phyloP scores from a whole-genome alignment of 768 basidiomycete species.

The Nidula microcarpa region DNA sequence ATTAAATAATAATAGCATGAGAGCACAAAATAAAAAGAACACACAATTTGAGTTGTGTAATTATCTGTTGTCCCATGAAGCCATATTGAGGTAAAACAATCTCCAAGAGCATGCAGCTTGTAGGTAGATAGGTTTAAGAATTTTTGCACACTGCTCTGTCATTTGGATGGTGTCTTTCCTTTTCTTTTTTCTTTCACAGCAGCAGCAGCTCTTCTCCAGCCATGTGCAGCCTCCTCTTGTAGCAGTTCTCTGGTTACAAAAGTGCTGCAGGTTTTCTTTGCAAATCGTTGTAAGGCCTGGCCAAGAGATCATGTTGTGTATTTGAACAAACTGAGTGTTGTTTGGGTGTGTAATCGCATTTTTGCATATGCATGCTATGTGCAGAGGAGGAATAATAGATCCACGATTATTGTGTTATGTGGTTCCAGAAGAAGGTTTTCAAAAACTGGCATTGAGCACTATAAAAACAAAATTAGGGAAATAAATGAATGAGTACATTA shows the following conservation, averaged over 20 bases:
- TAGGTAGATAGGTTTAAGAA: conserved; percentile 11
- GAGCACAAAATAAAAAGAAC: background rate
- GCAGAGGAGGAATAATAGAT: conserved; percentile 23
- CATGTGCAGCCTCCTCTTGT: conserved; percentile 14
- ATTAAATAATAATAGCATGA: background rate
- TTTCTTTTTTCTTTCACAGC: no score
- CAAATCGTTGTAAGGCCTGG: conserved; percentile 16
- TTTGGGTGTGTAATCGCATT: conserved; percentile 29
- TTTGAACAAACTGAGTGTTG: conserved; percentile 21
- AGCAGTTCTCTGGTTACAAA: conserved; percentile 20
- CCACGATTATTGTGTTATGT: conserved; percentile 19
- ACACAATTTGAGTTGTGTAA: conserved; percentile 4
- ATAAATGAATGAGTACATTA: background rate
- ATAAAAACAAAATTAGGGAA: background rate
- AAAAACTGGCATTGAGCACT: conserved; percentile 30
- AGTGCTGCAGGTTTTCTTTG: conserved; percentile 7
- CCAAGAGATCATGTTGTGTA: conserved; percentile 23
- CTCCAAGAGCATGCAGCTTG: conserved; percentile 12
- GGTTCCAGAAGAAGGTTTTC: conserved; percentile 28
- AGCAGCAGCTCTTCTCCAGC: conserved; percentile 8
- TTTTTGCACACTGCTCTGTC: background rate
- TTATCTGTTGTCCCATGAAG: conserved; percentile 11
- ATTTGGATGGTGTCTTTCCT: no score
- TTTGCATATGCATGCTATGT: conserved; percentile 36
- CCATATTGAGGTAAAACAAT: conserved; percentile 8